Evolutionary conservation across 1,139 yeast species (phyloP).

Genomic region (Pichia sp.): DNA sequence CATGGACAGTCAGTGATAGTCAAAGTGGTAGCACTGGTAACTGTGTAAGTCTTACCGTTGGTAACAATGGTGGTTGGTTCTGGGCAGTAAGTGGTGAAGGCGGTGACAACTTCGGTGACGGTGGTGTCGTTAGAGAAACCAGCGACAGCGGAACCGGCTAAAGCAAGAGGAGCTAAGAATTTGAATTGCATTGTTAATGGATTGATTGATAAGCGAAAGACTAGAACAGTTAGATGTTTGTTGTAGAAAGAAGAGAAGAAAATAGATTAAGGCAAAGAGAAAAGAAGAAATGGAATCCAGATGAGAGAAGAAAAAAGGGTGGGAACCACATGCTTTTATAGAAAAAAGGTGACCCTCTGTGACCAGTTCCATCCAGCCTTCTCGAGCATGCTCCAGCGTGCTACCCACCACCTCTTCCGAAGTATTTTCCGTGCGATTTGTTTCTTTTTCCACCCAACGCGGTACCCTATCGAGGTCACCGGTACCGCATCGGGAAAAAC

Average conservation of each 20-base stretch:
- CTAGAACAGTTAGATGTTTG: slow-evolving; percentile 20
- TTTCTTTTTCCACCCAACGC: not conserved
- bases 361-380: not conserved
- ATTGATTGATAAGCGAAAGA: slow-evolving; percentile 29
- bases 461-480: not conserved
- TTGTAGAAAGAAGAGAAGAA: slow-evolving; percentile 12
- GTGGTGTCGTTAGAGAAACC: slow-evolving; percentile 32
- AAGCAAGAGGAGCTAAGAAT: slow-evolving; percentile 31
- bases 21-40: slow-evolving; percentile 48
- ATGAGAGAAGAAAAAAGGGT: not conserved
- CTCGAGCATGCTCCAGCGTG: not conserved
- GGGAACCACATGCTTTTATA: slow-evolving; percentile 7
- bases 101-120: slow-evolving; percentile 45
- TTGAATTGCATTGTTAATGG: slow-evolving; percentile 35
- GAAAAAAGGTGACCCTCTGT: not conserved
- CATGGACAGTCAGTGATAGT: slow-evolving; percentile 60
- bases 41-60: slow-evolving; percentile 48
- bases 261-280: slow-evolving; percentile 2
- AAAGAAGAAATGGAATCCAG: not conserved
- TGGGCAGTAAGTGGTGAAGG: slow-evolving; percentile 59
- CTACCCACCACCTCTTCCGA: not conserved
- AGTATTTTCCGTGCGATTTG: not conserved
- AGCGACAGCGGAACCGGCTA: slow-evolving; percentile 33
- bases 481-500: not conserved
- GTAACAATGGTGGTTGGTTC: slow-evolving; percentile 47